Evolutionary conservation across 441 rosid species (phyloP), one percentile per base, ranked within the genome.

Genomic region (Euphorbia celastroides): DNA sequence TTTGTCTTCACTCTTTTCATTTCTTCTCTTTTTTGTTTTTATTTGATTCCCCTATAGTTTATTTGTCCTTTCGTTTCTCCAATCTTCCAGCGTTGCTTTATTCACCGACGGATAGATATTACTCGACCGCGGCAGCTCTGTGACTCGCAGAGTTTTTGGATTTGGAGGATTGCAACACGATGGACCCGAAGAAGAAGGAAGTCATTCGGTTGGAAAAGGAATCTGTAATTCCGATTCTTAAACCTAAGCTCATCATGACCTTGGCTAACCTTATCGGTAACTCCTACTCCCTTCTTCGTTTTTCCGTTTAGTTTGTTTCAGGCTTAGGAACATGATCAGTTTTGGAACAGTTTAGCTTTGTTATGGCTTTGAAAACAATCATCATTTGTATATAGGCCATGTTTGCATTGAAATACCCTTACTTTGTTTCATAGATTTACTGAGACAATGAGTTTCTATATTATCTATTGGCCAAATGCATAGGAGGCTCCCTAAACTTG

Each of bases 191-290:
- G 77, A 85, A 83, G 72, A 84, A 75, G 58, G 96, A 93, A 55
- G 80, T 90, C 5, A 90, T 93, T 62, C 84, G 85, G 19, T 71
- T 93, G 66, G 97, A 93, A 71, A 86, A 88, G 72, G 98, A 90
- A 78, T 88, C 97, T 42, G 96, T 93, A 17, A 90, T 93, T 27
- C 97, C 98, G 34, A 68, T 89, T 77, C 89, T 90, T 64, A 93
- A 90, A 62, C 95, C 89, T 28, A 88, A 80, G 81, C 90, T 93
- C 71, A 74, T 87, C 71, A 82, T 81, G 83, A 77, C 89, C 62
- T 75, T 93, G 83, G 85, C 97, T 69, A 81, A 77, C 59, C 96
- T 84, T 82, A 87, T 90, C 34, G 96, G 98, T 87, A 80, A 26
- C 11, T 62, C 23, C 42, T 36, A 36, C 42, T 36, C 42, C 12